phyloP scores from a whole-genome alignment of 352 stramenopile genomes.

The Pythium utonaiense region DNA sequence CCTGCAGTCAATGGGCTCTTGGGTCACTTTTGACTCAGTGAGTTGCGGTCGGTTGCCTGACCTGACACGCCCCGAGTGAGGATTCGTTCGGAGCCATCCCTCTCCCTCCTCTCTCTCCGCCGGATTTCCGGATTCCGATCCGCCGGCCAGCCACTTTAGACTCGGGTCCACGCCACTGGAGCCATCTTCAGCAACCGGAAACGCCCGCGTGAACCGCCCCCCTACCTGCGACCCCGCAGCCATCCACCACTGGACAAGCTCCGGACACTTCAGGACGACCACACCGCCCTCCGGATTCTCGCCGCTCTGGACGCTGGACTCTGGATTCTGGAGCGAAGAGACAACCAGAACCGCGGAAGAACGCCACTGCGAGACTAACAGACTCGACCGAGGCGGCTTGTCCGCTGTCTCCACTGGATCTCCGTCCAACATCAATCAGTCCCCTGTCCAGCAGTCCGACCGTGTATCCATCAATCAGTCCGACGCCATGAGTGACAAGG shows the following conservation, averaged over 20 bases:
- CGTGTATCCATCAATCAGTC: neutral
- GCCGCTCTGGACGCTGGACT: neutral
- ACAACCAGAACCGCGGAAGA: neutral
- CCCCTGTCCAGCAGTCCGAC: neutral
- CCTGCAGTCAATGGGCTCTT: conserved; percentile 2
- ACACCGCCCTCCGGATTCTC: neutral
- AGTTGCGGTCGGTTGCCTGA: neutral
- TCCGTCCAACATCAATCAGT: neutral
- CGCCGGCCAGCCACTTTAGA: neutral
- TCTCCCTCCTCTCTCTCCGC: neutral
- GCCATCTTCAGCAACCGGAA: neutral
- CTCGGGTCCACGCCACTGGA: neutral
- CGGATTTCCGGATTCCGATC: neutral
- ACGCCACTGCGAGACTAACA: neutral
- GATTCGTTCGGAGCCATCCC: conserved; percentile 2
- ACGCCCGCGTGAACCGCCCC: neutral
- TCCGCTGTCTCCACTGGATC: neutral
- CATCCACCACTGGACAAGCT: neutral
- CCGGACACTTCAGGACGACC: neutral
- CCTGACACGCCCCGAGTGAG: neutral
- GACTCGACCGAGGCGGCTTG: neutral
- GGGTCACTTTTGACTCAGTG: conserved; percentile 2
- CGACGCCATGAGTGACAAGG: conserved; percentile 54
- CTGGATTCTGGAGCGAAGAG: conserved; percentile 1
- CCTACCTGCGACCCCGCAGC: neutral